These are phyloP conservation scores for Lasiosphaeria ovina DNA, from an alignment of 495 filamentous ascomycete genomes.

Conservation along the genomic window DNA sequence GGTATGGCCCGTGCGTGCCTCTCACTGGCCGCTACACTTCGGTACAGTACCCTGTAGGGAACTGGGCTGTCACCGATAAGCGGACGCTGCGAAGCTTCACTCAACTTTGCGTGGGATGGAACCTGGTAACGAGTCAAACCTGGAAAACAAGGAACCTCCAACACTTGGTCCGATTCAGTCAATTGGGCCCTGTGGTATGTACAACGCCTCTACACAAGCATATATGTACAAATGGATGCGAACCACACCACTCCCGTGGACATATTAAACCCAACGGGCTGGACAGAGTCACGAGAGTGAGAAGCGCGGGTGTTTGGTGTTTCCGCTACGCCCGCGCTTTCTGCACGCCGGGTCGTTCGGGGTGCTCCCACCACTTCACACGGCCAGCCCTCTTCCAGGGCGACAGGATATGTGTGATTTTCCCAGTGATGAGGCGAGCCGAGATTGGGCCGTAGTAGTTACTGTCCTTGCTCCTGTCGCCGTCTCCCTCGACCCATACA, in stretches of 20 bases:
- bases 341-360: conserved; percentile 11
- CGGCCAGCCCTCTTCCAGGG: conserved; percentile 52
- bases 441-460: conserved; percentile 72
- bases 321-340: conserved; percentile 1
- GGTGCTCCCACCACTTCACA: conserved; percentile 53
- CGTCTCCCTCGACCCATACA: conserved; percentile 78
- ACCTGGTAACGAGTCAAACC: too few species aligned
- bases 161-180: background rate
- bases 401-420: conserved; percentile 60
- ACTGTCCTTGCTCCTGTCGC: conserved; percentile 63
- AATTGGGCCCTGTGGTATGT: background rate
- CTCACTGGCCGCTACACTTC: background rate
- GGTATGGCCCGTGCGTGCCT: conserved; percentile 18
- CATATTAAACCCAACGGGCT: background rate
- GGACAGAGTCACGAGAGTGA: background rate
- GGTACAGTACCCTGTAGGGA: too few species aligned
- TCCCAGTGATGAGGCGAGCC: conserved; percentile 59
- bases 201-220: background rate
- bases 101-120: too few species aligned
- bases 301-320: too few species aligned
- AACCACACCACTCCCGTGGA: background rate
- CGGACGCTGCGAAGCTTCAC: too few species aligned
- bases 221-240: conserved; percentile 6
- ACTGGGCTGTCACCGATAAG: too few species aligned
- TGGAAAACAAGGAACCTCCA: background rate